A percentile compares a stretch with the other conserved stretches of the same genome.
phyloP scores from a whole-genome alignment of 2,329 filamentous ascomycete genomes.

The Phaeomoniella chlamydospora region DNA sequence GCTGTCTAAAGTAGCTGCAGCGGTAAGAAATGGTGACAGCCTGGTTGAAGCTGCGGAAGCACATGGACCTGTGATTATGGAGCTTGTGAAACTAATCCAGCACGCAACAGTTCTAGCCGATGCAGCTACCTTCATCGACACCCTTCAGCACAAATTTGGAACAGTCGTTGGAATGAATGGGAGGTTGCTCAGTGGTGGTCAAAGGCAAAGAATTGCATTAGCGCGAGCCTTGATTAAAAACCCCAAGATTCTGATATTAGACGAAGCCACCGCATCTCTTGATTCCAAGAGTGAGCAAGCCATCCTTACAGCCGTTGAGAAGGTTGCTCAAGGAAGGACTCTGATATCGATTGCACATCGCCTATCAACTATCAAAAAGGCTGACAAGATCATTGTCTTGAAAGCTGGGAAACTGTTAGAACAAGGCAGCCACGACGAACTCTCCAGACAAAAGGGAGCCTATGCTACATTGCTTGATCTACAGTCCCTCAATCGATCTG shows the following conservation, averaged over 20 bases:
- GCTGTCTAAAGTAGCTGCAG: constrained; percentile 12
- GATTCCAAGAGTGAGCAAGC: constrained; percentile 20
- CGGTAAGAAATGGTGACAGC: constrained; percentile 26
- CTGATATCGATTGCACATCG: constrained; percentile 14
- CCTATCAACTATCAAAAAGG: constrained; percentile 18
- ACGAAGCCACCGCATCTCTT: constrained; percentile 22
- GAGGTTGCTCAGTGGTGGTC: constrained; percentile 69
- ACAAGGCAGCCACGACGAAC: constrained; percentile 18
- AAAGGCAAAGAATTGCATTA: constrained; percentile 86
- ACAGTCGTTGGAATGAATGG: constrained; percentile 52
- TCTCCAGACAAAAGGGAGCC: constrained; percentile 19
- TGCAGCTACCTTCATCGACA: constrained; percentile 39
- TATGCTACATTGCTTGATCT: constrained; percentile 36
- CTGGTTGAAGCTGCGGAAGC: no score
- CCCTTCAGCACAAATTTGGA: constrained; percentile 33
- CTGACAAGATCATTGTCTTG: constrained; percentile 23
- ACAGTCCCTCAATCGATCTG: constrained; percentile 22
- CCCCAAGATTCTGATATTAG: constrained; percentile 53
- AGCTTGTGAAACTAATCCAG: constrained; percentile 33
- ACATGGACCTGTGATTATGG: no score
- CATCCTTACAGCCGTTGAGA: constrained; percentile 18
- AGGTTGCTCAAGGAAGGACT: constrained; percentile 13
- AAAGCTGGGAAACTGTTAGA: constrained; percentile 18
- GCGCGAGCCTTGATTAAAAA: constrained; percentile 73
- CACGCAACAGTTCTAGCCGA: constrained; percentile 40